Base-by-base conservation (phyloP, 352 stramenopile species). In the Pythium oligandrum region DNA sequence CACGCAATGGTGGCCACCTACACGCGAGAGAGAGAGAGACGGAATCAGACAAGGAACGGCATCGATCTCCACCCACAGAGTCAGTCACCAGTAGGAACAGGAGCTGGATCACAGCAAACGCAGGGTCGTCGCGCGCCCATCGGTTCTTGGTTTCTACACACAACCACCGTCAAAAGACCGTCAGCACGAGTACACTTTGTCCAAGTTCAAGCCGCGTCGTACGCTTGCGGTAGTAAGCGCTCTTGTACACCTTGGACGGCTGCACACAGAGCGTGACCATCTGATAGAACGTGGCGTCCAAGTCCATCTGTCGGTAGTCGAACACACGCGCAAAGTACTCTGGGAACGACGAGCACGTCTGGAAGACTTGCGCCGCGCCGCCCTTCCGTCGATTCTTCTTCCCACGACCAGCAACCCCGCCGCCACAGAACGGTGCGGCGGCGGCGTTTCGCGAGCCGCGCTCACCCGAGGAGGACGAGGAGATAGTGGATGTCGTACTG, bases 51-150 rank as follows among this genome's bases (percentile, higher is more conserved):
- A 26, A 26, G 17, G 17, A 26, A 26, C 17, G 17, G 17, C 17
- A 26, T 26, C 17, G 17, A 26, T 26, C 17, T 26, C 17, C 17
- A 26, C 35, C 39, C 35, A 48, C 4, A 8, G 38, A 34, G 9
- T 34, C 36, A 50, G 58, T 32, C 46, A 85, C 75, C 17, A 90
- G 63, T 4, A 99, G 62, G 66, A 99, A 97, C 30, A 93, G 59
- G 40, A 95, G 72, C 69, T 98, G 93, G 42, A 99, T 87, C 39
- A 98, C 93, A 4, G 90, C 88, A 78, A 99, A 99, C 4, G 96
- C 96, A 5, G 93, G 93, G 64, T 98, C 93, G 63, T 99, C 97
- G 47, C 97, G 72, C 12, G 96, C 96, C 97, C 97, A 99, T 46
- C 98, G 96, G 68, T 99, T 98, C 78, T 99, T 99, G 33, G 96